These are phyloP conservation scores for Candida montana DNA, from an alignment of 805 yeast species.

Conservation along the genomic window DNA sequence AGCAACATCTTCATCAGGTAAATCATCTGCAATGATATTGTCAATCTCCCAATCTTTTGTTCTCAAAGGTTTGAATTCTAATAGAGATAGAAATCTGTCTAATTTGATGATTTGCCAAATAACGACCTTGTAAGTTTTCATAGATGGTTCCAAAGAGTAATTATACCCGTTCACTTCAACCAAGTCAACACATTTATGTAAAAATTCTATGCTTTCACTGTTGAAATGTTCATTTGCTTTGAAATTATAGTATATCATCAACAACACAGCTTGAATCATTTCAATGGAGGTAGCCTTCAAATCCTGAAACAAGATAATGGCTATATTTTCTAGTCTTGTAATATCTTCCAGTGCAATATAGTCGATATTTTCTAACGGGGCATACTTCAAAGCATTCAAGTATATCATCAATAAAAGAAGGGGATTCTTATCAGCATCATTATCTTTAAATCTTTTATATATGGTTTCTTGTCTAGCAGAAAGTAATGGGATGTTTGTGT, in stretches of 20 bases:
- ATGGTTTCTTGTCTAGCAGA: constrained; percentile 4
- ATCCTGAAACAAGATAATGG: constrained; percentile 14
- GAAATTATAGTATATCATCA: constrained; percentile 26
- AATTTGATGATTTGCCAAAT: background rate
- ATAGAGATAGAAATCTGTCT: constrained; percentile 19
- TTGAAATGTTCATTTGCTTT: constrained; percentile 5
- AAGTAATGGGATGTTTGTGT: constrained; percentile 25
- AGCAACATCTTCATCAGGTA: constrained; percentile 17
- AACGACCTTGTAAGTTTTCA: background rate
- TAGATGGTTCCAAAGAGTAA: constrained; percentile 1
- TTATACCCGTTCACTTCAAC: constrained; percentile 15
- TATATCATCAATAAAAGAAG: constrained; percentile 23
- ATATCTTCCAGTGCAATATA: constrained; percentile 11
- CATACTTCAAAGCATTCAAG: constrained; percentile 25
- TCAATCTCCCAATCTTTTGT: constrained; percentile 24
- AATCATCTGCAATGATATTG: constrained; percentile 16
- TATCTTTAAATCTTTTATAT: background rate
- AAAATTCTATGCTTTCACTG: constrained; percentile 19
- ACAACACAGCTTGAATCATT: constrained; percentile 33
- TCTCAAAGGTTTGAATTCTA: constrained; percentile 24
- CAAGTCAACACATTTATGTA: constrained; percentile 19
- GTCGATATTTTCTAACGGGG: constrained; percentile 18
- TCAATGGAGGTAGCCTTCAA: constrained; percentile 2
- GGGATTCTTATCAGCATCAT: constrained; percentile 17
- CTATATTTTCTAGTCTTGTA: constrained; percentile 24